Evolutionary conservation across 2,329 filamentous ascomycete genomes (phyloP).

Genomic region (Mycocentrospora acerina): DNA sequence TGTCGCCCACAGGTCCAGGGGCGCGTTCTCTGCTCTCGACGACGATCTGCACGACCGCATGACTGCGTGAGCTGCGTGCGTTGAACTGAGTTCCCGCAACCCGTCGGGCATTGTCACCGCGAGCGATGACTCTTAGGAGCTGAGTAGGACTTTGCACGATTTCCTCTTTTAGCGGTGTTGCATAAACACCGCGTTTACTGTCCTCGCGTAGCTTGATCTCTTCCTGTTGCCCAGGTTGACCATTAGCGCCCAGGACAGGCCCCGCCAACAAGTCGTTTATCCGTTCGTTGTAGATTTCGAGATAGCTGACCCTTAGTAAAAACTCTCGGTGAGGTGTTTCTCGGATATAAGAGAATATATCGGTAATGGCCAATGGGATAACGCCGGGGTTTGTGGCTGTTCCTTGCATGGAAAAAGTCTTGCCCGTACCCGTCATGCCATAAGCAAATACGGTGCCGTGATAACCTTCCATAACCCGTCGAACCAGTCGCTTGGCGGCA

Average conservation of each 20-base stretch:
- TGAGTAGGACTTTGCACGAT: slow-evolving; percentile 98
- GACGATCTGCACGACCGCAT: slow-evolving; percentile 97
- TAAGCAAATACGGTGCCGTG: slow-evolving; percentile 98
- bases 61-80: slow-evolving; percentile 91
- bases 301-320: slow-evolving; percentile 89
- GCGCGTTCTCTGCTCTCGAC: slow-evolving; percentile 92
- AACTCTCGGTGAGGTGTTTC: slow-evolving; percentile 96
- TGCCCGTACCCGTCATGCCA: slow-evolving; percentile 97
- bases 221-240: slow-evolving; percentile 62
- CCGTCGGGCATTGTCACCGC: slow-evolving; percentile 85
- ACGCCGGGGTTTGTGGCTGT: slow-evolving; percentile 94
- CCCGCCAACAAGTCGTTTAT: slow-evolving; percentile 91
- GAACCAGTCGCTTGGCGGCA: slow-evolving; percentile 87
- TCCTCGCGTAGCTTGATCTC: slow-evolving; percentile 98
- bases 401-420: slow-evolving; percentile 99
- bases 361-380: slow-evolving; percentile 94
- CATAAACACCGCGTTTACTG: slow-evolving; percentile 93
- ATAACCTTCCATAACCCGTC: slow-evolving; percentile 98
- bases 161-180: slow-evolving; percentile 93
- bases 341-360: slow-evolving; percentile 98
- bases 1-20: slow-evolving; percentile 50
- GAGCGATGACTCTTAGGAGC: slow-evolving; percentile 87
- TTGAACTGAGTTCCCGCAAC: slow-evolving; percentile 98
- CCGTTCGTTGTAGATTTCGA: slow-evolving; percentile 98
- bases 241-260: slow-evolving; percentile 59